These are phyloP conservation scores for Solanum hybrid DNA, from an alignment of 305 asterid species.

Conservation along the genomic window DNA sequence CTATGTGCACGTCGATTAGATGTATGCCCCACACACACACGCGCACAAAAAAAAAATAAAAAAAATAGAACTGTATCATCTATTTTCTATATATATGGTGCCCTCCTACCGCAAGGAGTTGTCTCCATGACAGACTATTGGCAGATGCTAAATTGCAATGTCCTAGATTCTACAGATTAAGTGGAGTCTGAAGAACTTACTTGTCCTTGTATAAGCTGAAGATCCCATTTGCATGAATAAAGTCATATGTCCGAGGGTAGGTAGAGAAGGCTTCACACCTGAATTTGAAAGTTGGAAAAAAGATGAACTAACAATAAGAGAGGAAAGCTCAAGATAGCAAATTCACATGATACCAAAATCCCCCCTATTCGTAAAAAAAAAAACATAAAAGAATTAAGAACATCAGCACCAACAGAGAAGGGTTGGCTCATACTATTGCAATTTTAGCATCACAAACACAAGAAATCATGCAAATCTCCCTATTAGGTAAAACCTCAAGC, in stretches of 20 bases:
- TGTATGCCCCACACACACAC: background rate
- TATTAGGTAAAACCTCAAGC: background rate
- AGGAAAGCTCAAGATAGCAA: background rate
- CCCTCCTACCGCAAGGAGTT: background rate
- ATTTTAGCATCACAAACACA: background rate
- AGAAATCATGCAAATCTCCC: background rate
- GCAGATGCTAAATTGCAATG: background rate
- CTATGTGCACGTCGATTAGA: background rate
- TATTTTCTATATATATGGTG: background rate
- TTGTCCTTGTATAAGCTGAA: conserved; percentile 42
- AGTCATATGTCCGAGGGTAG: conserved; percentile 46
- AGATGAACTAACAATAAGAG: background rate
- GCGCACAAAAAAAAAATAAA: background rate
- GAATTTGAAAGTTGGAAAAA: background rate
- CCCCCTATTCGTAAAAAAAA: background rate
- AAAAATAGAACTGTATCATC: background rate
- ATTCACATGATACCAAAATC: background rate
- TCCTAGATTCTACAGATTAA: background rate
- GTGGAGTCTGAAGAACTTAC: conserved; percentile 19
- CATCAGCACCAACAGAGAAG: conserved; percentile 3
- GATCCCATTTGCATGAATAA: conserved; percentile 38
- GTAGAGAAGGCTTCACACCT: conserved; percentile 54
- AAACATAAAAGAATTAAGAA: background rate
- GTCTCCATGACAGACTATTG: background rate
- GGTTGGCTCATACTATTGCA: background rate